phyloP scores from a whole-genome alignment of 257 asterid genomes.

The Fraxinus quadrangulata region DNA sequence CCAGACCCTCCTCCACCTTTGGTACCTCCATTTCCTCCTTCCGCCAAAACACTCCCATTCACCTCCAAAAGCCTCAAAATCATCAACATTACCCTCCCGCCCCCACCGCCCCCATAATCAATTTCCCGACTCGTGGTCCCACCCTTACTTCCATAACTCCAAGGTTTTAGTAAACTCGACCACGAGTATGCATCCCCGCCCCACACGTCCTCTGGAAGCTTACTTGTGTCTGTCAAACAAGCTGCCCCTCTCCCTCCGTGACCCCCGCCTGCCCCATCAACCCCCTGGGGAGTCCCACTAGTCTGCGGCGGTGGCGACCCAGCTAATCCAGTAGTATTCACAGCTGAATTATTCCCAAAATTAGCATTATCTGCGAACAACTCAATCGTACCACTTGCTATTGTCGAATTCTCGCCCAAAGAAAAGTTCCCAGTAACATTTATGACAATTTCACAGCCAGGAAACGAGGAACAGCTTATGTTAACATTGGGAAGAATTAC shows the following conservation, averaged over 20 bases:
- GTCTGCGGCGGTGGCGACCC: constrained; percentile 90
- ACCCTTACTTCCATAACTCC: not conserved
- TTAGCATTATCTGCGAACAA: constrained; percentile 61
- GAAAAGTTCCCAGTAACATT: constrained; percentile 77
- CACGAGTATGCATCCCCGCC: not conserved
- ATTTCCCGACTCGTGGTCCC: not conserved
- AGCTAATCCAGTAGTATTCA: constrained; percentile 82
- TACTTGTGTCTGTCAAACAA: constrained; percentile 61
- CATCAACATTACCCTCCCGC: constrained; percentile 47
- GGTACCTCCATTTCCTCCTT: not conserved
- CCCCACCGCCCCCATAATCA: not conserved
- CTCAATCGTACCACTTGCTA: constrained; percentile 63
- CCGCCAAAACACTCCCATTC: constrained; percentile 24
- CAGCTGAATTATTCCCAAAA: constrained; percentile 66
- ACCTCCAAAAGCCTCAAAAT: constrained; percentile 63
- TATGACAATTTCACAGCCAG: constrained; percentile 77
- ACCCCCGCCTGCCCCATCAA: constrained; percentile 98
- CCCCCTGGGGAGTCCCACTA: constrained; percentile 89
- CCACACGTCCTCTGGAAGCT: not conserved
- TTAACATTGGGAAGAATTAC: constrained; percentile 69
- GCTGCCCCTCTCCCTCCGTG: constrained; percentile 98
- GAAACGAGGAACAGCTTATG: constrained; percentile 57
- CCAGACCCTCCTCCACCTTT: not conserved
- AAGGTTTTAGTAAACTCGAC: not conserved
- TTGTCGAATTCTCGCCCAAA: constrained; percentile 61